Evolutionary conservation across 2,329 filamentous ascomycete genomes (phyloP).

Genomic region (Ophiosphaerella herpotricha): DNA sequence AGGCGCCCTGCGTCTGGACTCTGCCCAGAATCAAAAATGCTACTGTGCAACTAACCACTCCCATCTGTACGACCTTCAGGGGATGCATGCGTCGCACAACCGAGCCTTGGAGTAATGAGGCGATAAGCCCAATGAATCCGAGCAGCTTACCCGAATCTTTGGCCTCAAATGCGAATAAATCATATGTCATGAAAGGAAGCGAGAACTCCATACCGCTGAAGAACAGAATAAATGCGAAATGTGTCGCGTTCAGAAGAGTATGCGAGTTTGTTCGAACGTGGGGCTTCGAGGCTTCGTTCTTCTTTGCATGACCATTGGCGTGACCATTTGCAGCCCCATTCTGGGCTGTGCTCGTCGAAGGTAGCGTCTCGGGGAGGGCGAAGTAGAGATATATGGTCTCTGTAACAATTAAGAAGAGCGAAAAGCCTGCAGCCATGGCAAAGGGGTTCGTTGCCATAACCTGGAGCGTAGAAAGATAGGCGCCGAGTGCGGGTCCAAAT

Average conservation of each 20-base stretch:
- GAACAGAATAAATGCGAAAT: conserved; percentile 91
- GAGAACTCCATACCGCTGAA: conserved; percentile 99
- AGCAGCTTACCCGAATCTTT: conserved; percentile 82
- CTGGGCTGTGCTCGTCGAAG: conserved; percentile 47
- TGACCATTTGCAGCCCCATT: conserved; percentile 24
- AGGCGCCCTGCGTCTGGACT: conserved; percentile 67
- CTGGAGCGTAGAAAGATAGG: conserved; percentile 77
- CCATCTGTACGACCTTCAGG: conserved; percentile 76
- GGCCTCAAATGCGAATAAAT: conserved; percentile 82
- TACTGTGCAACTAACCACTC: conserved; percentile 74
- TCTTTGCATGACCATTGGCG: conserved; percentile 23
- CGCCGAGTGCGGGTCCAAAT: conserved; percentile 89
- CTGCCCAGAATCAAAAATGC: conserved; percentile 81
- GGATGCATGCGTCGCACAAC: conserved; percentile 85
- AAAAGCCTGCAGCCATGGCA: conserved; percentile 87
- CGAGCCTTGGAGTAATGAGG: conserved; percentile 90
- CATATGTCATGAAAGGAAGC: conserved; percentile 95
- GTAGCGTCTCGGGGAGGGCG: conserved; percentile 83
- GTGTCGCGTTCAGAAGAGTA: conserved; percentile 77
- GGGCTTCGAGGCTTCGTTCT: conserved; percentile 21
- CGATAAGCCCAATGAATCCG: conserved; percentile 88
- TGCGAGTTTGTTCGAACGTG: conserved; percentile 76
- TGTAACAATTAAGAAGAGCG: conserved; percentile 77
- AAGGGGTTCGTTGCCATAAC: conserved; percentile 89
- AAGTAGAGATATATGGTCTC: conserved; percentile 90